Percentiles rank a stretch among this genome's conserved stretches.
Conservation (phyloP, 768 basidiomycete genomes). For the Porpolomopsis calyptriformis region DNA sequence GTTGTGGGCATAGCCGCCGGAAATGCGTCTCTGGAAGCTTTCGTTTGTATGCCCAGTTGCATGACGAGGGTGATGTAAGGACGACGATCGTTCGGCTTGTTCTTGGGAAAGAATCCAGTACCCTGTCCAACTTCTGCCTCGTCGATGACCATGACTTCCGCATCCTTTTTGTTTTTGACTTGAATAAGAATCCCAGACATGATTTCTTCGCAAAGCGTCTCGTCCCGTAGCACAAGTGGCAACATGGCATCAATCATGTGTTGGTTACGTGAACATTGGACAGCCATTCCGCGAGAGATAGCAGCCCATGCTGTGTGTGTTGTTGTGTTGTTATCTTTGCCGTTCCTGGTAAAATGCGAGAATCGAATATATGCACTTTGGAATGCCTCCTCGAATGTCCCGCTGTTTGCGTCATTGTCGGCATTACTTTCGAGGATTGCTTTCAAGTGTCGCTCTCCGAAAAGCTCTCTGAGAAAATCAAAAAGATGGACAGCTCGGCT, state of each 20-base stretch:
- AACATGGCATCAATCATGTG: neutral
- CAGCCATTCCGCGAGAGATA: neutral
- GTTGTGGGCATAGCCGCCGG: too few relatives aligned
- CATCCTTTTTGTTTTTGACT: too few relatives aligned
- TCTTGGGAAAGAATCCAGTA: too few relatives aligned
- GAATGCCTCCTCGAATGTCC: neutral
- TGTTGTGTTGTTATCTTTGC: neutral
- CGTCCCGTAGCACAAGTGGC: too few relatives aligned
- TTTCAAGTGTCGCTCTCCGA: neutral
- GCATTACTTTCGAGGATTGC: neutral
- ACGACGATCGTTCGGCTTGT: too few relatives aligned
- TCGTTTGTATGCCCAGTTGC: too few relatives aligned
- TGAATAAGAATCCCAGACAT: too few relatives aligned
- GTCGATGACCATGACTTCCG: too few relatives aligned
- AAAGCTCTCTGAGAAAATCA: neutral
- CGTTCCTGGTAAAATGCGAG: neutral
- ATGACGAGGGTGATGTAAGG: too few relatives aligned
- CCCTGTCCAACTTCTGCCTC: too few relatives aligned
- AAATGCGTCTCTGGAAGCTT: too few relatives aligned
- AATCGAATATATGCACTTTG: neutral
- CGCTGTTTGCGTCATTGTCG: neutral
- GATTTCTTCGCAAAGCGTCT: too few relatives aligned
- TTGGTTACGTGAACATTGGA: neutral
- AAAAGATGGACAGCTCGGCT: neutral
- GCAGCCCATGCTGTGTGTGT: neutral